A percentile compares a stretch with the other conserved stretches of the same genome.
Conservation (phyloP, 1,139 yeast species). For the Debaryomyces robertsiae region DNA sequence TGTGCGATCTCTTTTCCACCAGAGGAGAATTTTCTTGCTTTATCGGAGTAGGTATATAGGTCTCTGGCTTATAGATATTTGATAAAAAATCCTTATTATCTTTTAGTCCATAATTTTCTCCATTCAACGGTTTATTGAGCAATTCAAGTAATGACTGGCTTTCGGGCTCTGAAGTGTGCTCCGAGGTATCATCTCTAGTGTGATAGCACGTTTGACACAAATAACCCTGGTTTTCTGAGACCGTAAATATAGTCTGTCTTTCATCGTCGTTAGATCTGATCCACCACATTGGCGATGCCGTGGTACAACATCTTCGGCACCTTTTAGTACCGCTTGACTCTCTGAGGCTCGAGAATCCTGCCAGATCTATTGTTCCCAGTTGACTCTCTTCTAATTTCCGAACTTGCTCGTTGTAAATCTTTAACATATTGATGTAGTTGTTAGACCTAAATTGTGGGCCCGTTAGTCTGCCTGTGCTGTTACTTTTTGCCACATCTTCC, state of each 20-base stretch:
- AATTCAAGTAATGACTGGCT: conserved; percentile 22
- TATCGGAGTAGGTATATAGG: background rate
- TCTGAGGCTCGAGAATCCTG: conserved; percentile 9
- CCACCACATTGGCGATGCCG: conserved; percentile 48
- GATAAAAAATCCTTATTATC: conserved; percentile 31
- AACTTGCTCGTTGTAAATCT: conserved; percentile 19
- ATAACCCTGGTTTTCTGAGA: conserved; percentile 8
- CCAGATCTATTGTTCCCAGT: conserved; percentile 21
- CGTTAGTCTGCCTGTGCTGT: conserved; percentile 17
- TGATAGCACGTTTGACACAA: conserved; percentile 41
- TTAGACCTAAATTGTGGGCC: conserved; percentile 40
- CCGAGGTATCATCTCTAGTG: conserved; percentile 13
- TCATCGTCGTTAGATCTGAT: conserved; percentile 8
- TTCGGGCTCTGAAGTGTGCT: conserved; percentile 7
- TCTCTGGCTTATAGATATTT: conserved; percentile 18
- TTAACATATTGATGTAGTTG: conserved; percentile 29
- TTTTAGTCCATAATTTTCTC: conserved; percentile 35
- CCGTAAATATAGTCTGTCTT: background rate
- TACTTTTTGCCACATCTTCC: conserved; percentile 40
- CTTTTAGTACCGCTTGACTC: conserved; percentile 18
- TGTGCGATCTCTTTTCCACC: conserved; percentile 22
- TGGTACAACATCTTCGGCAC: conserved; percentile 30
- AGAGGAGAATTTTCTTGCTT: background rate
- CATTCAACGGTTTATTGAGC: conserved; percentile 36
- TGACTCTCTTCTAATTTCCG: conserved; percentile 12